phyloP scores from a whole-genome alignment of 164 flowering plant species.

The Vitis amurensis region DNA sequence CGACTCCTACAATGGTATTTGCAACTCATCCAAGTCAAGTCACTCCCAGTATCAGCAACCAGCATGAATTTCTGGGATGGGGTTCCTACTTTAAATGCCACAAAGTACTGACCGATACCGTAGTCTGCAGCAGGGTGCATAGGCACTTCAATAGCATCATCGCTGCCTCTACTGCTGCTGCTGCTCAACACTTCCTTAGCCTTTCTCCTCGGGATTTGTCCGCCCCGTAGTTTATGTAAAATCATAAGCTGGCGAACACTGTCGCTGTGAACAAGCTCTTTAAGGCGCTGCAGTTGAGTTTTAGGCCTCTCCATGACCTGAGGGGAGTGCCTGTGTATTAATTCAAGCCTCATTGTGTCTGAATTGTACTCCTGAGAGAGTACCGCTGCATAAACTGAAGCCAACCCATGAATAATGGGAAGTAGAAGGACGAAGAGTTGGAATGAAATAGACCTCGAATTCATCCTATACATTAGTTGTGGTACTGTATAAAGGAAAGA shows the following conservation, averaged over 20 bases:
- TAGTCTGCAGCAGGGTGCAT: constrained; percentile 49
- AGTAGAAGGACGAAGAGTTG: neutral
- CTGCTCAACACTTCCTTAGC: neutral
- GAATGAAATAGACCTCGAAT: neutral
- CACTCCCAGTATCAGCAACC: constrained; percentile 77
- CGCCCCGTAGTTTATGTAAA: neutral
- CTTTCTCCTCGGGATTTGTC: neutral
- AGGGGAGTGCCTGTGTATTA: constrained; percentile 17
- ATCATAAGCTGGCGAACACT: constrained; percentile 5
- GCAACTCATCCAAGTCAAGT: constrained; percentile 79
- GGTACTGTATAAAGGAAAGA: neutral
- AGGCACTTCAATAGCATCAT: constrained; percentile 14
- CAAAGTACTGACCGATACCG: constrained; percentile 56
- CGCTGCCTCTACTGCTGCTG: neutral
- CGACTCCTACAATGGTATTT: constrained; percentile 15
- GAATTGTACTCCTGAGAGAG: neutral
- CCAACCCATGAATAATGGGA: neutral
- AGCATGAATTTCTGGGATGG: constrained; percentile 54
- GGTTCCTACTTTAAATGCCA: constrained; percentile 53
- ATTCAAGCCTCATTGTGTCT: constrained; percentile 8
- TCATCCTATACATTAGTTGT: neutral
- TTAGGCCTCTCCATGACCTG: neutral
- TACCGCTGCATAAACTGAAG: neutral
- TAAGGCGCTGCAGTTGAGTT: constrained; percentile 6
- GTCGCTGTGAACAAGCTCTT: constrained; percentile 19